Conservation (phyloP, 1,284 basidiomycete genomes). For the Ustilago crameri region DNA sequence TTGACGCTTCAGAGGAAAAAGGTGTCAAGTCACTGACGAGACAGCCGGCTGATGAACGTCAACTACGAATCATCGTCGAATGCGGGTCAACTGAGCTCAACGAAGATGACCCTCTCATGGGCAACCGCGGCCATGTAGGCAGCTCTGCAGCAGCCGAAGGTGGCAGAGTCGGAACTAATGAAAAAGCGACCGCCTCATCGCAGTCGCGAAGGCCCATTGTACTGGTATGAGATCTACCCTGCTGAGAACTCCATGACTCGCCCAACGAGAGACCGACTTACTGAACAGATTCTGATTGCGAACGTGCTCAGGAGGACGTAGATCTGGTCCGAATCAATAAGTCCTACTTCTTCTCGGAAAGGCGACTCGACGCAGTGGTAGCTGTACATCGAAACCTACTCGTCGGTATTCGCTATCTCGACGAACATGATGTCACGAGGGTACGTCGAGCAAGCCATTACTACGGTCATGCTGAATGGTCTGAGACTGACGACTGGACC, state of each 20-base stretch:
- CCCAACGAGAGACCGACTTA: not conserved
- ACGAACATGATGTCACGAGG: constrained; percentile 15
- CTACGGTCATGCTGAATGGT: not conserved
- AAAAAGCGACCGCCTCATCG: not conserved
- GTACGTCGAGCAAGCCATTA: constrained; percentile 2
- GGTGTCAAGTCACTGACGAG: not conserved
- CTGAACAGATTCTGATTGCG: not conserved
- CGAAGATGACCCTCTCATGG: not conserved
- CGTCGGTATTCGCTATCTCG: constrained; percentile 26
- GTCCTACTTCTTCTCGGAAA: constrained; percentile 16
- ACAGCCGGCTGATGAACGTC: not conserved
- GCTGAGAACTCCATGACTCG: no score
- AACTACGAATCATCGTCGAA: constrained; percentile 25
- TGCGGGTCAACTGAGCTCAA: constrained; percentile 8
- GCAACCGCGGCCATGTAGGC: not conserved
- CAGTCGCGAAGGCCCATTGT: constrained; percentile 12
- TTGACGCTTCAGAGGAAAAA: not conserved
- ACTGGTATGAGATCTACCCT: constrained; percentile 10
- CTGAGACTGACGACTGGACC: not conserved
- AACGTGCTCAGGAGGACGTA: constrained; percentile 19
- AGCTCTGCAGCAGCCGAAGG: not conserved
- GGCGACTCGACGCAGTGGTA: constrained; percentile 18
- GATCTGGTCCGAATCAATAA: constrained; percentile 28
- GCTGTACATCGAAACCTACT: constrained; percentile 12
- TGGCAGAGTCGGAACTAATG: not conserved